Evolutionary conservation across 2,329 filamentous ascomycete genomes (phyloP), one percentile per base, ranked within the genome.

Genomic region (Stenocarpella maydis): DNA sequence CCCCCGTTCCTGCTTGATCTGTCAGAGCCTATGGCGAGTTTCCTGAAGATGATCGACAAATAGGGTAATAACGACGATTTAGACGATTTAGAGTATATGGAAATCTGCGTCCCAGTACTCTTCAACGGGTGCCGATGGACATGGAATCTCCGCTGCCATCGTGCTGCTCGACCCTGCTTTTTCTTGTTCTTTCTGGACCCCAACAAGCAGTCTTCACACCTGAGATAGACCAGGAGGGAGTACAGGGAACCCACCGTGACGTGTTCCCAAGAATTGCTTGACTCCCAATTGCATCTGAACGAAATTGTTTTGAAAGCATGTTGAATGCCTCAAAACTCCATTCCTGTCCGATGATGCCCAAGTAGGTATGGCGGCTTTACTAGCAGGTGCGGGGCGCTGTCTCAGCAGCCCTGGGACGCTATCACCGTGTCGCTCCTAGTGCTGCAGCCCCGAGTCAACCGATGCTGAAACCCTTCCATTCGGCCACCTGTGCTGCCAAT

Each of bases 11-110:
- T 34, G 31, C 9, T 34, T 34, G 52, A 55, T 17, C 34, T 1
- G 4, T 3, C 26, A 69, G 61, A 52, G 19, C 67, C 67, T 1
- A 34, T 66, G 19, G 37, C 19, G 15, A 19, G 28, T 12, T 39
- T 69, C 9, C 26, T 69, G 24, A 54, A 43, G 26, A 50, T 50
- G 39, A 53, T 66, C 8, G 14, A 55, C n/a, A 8, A 55, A n/a
- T 24, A 52, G 7, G 61, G 64, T n/a, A 28, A 69, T 31, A 61
- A 69, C 15, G 61, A 58, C 31, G 26, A 50, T n/a, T 50, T 45
- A 31, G 52, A 61, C n/a, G n/a, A n/a, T n/a, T n/a, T n/a, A n/a
- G n/a, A n/a, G 53, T 26, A 66, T 37, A 55, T 17, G 15, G 14
- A 3, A 31, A 65, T 19, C 43, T 47, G n/a, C 19, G 8, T 26